These are phyloP conservation scores for Massarina eburnea DNA, from an alignment of 2,329 filamentous ascomycete genomes.

Conservation along the genomic window DNA sequence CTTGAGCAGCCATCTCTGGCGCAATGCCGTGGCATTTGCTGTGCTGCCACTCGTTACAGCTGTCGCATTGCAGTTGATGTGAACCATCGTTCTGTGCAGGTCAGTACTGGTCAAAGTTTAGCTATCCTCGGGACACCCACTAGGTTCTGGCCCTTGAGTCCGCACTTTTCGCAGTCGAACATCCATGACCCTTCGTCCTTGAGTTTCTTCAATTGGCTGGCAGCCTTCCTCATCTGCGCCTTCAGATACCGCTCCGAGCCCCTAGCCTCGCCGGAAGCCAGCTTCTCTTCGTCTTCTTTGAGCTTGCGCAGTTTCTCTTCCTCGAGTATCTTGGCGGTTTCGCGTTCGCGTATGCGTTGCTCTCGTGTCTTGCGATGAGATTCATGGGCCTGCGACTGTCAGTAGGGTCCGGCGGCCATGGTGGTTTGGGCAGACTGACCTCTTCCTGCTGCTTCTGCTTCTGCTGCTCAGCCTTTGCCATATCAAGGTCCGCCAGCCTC, in stretches of 20 bases:
- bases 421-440: constrained; percentile 17
- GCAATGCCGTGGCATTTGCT: constrained; percentile 85
- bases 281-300: constrained; percentile 71
- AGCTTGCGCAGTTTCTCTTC: constrained; percentile 81
- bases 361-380: constrained; percentile 81
- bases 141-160: constrained; percentile 80
- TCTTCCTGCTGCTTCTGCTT: constrained; percentile 67
- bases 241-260: constrained; percentile 80
- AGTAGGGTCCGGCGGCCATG: constrained; percentile 12
- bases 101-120: constrained; percentile 6
- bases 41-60: constrained; percentile 95
- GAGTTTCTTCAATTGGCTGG: constrained; percentile 73
- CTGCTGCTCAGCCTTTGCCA: constrained; percentile 61
- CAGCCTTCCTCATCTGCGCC: constrained; percentile 77
- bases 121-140: constrained; percentile 38
- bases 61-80: constrained; percentile 91
- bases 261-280: constrained; percentile 49
- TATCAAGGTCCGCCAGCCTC: constrained; percentile 64
- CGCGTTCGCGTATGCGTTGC: constrained; percentile 81
- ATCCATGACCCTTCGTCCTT: constrained; percentile 78
- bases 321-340: constrained; percentile 77
- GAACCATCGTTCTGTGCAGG: constrained; percentile 75
- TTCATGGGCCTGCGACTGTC: constrained; percentile 65
- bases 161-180: constrained; percentile 89
- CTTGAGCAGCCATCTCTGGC: constrained; percentile 80